phyloP scores from a whole-genome alignment of 768 basidiomycete species.

The Termitomyces sp. region DNA sequence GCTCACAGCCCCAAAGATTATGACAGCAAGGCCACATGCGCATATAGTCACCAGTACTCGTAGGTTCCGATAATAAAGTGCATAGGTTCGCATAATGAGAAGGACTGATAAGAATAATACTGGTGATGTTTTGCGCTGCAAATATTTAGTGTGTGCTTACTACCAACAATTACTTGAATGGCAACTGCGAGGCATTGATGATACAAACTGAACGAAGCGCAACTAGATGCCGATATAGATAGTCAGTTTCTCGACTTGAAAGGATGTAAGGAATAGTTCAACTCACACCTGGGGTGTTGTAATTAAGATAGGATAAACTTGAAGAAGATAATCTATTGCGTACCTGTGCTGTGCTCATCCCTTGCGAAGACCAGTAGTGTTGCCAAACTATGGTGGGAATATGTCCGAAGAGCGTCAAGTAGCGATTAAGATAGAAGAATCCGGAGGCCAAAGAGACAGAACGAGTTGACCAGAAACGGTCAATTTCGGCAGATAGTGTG shows the following conservation, averaged over 20 bases:
- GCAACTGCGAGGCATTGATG: conserved; percentile 27
- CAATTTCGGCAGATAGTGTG: conserved; percentile 37
- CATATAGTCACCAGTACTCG: conserved; percentile 21
- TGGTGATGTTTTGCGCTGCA: neutral
- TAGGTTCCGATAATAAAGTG: conserved; percentile 30
- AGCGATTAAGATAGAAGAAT: conserved; percentile 41
- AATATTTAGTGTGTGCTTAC: conserved; percentile 13
- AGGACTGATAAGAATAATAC: conserved; percentile 19
- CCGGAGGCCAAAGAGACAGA: conserved; percentile 26
- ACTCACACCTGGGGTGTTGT: conserved; percentile 2
- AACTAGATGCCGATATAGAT: conserved; percentile 15
- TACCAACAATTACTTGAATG: conserved; percentile 31
- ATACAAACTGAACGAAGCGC: conserved; percentile 15
- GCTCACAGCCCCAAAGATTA: conserved; percentile 18
- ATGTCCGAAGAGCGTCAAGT: conserved; percentile 32
- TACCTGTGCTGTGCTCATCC: conserved; percentile 20
- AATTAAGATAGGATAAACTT: too few species aligned
- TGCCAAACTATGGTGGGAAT: conserved; percentile 26
- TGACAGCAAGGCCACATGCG: conserved; percentile 19
- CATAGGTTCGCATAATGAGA: conserved; percentile 35
- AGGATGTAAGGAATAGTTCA: neutral
- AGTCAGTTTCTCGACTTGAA: neutral
- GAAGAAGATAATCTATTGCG: neutral
- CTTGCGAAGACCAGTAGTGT: conserved; percentile 25
- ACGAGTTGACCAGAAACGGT: conserved; percentile 35